Evolutionary conservation across 495 filamentous ascomycete genomes (phyloP), one percentile per base, ranked within the genome.

Genomic region (Xylaria acuta): DNA sequence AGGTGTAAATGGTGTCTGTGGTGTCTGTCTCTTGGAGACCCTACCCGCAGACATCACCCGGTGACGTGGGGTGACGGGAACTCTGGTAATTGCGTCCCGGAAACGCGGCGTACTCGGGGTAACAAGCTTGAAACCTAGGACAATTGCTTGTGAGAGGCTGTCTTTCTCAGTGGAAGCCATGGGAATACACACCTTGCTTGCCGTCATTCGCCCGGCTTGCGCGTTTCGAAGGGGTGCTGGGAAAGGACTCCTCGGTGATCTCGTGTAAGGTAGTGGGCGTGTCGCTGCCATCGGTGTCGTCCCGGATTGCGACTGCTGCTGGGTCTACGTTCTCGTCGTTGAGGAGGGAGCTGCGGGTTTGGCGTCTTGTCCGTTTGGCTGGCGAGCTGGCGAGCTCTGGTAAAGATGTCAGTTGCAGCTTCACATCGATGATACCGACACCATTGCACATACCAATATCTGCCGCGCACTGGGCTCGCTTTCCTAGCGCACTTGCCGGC

Each of bases 51-150:
- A 85, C 84, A 84, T 84, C 74, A 87, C 83, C 65, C 82, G 79
- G 65, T 86, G 84, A 40, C 84, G 82, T 16, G 84, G 84, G 1
- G 85, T 87, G 56, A 81, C 79, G 41, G 80, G 78, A 53, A 80
- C 77, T 75, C 81, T 76, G 69, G 82, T 80, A 79, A 86, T 78
- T 56, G 79, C 84, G 86, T 87, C 82, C 77, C 86, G 81, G 72
- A 84, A 82, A n/a, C 88, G 88, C 58, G 88, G 88, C 6, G 89
- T 90, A 4, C 88, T 87, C 25, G 94, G 92, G 4, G 93, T 95
- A 56, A 90, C 79, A 1, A 89, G 86, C 67, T 88, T 90, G 38
- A 74, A 75, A 62, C 72, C 76, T 70, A 11, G 5, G 12, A 32
- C 43, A 58, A 51, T 67, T 74, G 64, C 38, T 30, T 32, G 43